Conservation (phyloP, 108 stramenopile genomes). For the Ochromonas danica region DNA sequence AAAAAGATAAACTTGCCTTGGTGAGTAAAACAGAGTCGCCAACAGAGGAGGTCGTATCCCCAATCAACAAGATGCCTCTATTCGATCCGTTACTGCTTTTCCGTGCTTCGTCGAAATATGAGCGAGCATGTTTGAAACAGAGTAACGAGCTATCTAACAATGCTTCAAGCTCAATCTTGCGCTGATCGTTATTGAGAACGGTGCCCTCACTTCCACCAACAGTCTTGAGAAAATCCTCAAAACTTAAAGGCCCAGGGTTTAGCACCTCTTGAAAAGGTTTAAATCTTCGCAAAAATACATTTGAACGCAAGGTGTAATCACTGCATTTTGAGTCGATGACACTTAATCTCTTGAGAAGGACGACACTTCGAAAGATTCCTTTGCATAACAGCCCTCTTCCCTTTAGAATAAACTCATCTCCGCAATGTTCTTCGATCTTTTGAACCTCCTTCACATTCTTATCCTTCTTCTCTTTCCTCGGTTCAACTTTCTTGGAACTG, state of each 20-base stretch:
- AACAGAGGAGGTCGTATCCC: too few relatives aligned
- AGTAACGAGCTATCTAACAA: neutral
- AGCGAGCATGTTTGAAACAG: neutral
- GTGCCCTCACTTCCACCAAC: neutral
- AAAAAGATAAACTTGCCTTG: too few relatives aligned
- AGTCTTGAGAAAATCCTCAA: constrained; percentile 7
- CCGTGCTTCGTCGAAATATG: neutral
- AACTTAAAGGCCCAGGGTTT: neutral
- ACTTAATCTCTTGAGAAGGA: neutral
- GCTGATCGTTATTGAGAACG: neutral
- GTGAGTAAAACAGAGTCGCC: too few relatives aligned
- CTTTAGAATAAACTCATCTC: neutral
- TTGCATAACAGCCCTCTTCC: neutral
- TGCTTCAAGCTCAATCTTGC: neutral
- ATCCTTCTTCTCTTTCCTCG: neutral
- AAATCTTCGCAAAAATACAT: neutral
- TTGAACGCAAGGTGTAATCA: neutral
- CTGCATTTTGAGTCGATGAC: neutral
- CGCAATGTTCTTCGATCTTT: neutral
- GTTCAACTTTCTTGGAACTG: neutral
- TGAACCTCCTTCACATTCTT: neutral
- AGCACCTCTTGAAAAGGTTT: neutral
- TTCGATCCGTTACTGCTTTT: too few relatives aligned
- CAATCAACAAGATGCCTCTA: too few relatives aligned
- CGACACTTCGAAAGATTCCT: neutral